Evolutionary conservation across 129 eudicot genomes (phyloP), one percentile per base, ranked within the genome.

Genomic region (Gnaphalium uliginosum): DNA sequence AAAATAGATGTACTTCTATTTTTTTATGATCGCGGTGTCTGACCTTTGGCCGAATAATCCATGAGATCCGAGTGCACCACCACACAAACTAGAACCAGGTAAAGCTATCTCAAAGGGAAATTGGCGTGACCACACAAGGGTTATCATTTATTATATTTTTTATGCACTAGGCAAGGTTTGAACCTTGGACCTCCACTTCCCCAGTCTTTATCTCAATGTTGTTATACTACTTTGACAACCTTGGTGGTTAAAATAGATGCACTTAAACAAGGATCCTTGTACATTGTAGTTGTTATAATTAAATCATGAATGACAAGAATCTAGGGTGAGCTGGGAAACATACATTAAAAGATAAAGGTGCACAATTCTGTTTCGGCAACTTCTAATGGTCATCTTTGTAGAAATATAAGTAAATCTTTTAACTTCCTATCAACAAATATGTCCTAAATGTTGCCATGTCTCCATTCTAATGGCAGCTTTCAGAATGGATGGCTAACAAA

Each of bases 401-500:
- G 9, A 60, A 60, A 26, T 26, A n/a, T 26, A 57, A 57, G 57
- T 41, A 37, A 19, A 73, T 4, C 41, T 43, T 1, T 37, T 17
- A 24, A 25, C 43, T 27, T 22, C 21, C 24, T 66, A 43, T 37
- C 21, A 17, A 35, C n/a, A 41, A 46, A 43, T 27, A 25, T 61
- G 18, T 33, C 0, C 65, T 70, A 21, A 25, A 60, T 1, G 64
- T 76, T 46, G 48, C 27, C 29, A 76, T 18, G 43, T 1, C 9
- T 27, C 18, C 26, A 19, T 68, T 74, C 27, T 76, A 21, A 53
- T 74, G 60, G 50, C 85, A 90, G 93, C 80, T 90, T 21, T 87
- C 96, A 58, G 81, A 81, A 25, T 90, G 96, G 96, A 90, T 90
- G 90, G 46, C 83, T 8, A 81, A 80, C 58, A 81, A 63, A 72